phyloP scores from a whole-genome alignment of 78 protist genomes.

The Dictyostelium firmibasis region DNA sequence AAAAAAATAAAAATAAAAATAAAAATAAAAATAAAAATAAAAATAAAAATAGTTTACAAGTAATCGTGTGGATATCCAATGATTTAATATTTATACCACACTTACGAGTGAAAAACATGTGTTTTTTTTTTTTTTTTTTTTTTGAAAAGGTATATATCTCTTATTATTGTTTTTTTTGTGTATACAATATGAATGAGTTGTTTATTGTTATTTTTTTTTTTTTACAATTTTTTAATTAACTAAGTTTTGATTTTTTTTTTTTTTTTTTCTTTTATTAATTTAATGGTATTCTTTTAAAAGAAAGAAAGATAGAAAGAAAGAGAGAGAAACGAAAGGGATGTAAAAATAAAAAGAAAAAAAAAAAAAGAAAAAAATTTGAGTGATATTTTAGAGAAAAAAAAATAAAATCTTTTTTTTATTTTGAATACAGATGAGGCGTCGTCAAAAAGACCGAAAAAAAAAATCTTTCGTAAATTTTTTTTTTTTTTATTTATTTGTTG shows the following conservation, averaged over 20 bases:
- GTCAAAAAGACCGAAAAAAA: not conserved
- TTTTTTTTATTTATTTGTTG: not conserved
- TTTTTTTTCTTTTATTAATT: too few species aligned
- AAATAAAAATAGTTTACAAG: not conserved
- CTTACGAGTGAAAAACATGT: not conserved
- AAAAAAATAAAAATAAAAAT: not conserved
- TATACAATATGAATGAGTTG: not conserved
- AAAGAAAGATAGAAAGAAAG: not conserved
- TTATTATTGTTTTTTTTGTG: not conserved
- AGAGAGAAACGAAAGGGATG: not conserved
- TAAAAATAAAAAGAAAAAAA: too few species aligned
- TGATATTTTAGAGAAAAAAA: not conserved
- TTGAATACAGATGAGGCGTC: not conserved
- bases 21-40: not conserved
- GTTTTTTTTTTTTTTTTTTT: not conserved
- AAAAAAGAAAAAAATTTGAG: not conserved
- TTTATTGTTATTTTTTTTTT: not conserved
- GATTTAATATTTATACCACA: not conserved
- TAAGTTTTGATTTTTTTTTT: too few species aligned
- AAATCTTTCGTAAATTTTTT: not conserved
- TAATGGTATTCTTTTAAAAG: not conserved
- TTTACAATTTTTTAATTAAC: too few species aligned
- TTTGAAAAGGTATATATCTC: not conserved
- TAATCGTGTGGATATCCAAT: not conserved
- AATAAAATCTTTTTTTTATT: not conserved